Evolutionary conservation across 106 monocot species (phyloP).

Genomic region (Phalaenopsis equestris): DNA sequence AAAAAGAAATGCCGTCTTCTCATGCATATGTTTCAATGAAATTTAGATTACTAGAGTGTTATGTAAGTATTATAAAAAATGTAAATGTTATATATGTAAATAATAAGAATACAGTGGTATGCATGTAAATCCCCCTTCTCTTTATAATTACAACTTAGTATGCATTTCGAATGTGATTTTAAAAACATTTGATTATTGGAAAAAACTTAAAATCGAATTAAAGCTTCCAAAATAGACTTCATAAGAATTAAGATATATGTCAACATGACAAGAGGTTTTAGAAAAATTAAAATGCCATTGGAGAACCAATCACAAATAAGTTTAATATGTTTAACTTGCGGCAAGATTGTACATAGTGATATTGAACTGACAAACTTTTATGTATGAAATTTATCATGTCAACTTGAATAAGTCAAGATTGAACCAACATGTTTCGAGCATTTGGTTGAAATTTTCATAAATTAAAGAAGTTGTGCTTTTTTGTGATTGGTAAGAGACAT

Average conservation of each 20-base stretch:
- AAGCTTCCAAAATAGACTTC: not conserved
- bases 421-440: not conserved
- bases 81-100: too few species aligned
- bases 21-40: too few species aligned
- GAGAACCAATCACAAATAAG: not conserved
- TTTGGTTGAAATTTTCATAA: not conserved
- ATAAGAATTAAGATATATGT: not conserved
- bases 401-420: not conserved
- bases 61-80: too few species aligned
- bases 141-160: not conserved
- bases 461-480: not conserved
- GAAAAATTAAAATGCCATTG: not conserved
- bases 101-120: too few species aligned
- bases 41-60: too few species aligned
- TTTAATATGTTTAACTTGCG: not conserved
- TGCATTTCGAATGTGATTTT: not conserved
- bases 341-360: too few species aligned
- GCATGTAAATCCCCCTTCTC: too few species aligned
- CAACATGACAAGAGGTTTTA: not conserved
- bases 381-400: too few species aligned
- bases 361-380: too few species aligned
- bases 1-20: too few species aligned
- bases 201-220: not conserved
- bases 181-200: not conserved
- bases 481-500: too few species aligned